Conservation (phyloP, 805 yeast species). For the Suhomyces kilbournensis region DNA sequence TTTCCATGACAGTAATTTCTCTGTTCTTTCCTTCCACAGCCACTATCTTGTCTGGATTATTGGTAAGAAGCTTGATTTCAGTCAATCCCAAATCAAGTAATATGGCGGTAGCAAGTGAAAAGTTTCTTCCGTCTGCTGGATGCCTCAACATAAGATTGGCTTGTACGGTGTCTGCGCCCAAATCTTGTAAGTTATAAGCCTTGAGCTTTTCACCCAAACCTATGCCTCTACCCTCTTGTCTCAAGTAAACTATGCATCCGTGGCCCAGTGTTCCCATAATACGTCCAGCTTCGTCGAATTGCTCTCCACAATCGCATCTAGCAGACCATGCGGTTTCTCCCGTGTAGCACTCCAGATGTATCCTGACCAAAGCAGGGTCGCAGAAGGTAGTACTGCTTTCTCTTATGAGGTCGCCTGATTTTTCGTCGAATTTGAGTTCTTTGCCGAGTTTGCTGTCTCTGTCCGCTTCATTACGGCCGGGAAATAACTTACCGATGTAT, state of each 20-base stretch:
- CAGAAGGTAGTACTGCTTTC: constrained; percentile 23
- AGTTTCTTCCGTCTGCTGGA: constrained; percentile 97
- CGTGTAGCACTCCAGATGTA: constrained; percentile 96
- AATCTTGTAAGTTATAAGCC: constrained; percentile 94
- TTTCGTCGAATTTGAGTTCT: constrained; percentile 29
- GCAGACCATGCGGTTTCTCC: constrained; percentile 99
- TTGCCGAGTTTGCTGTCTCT: constrained; percentile 36
- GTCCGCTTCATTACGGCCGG: constrained; percentile 79
- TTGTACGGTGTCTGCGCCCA: constrained; percentile 98
- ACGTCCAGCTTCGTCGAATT: constrained; percentile 95
- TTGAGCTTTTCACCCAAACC: constrained; percentile 97
- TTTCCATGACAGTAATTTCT: constrained; percentile 70
- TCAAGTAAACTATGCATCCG: constrained; percentile 91
- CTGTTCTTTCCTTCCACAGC: constrained; percentile 90
- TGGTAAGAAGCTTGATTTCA: constrained; percentile 77
- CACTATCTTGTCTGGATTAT: constrained; percentile 92
- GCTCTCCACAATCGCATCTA: constrained; percentile 98
- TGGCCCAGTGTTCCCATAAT: constrained; percentile 82
- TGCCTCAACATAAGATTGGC: constrained; percentile 90
- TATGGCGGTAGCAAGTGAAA: constrained; percentile 91
- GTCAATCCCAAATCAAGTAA: constrained; percentile 74
- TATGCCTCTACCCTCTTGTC: constrained; percentile 98
- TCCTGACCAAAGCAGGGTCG: constrained; percentile 69
- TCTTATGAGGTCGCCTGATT: constrained; percentile 26
- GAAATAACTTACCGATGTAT: constrained; percentile 82